A percentile compares a stretch with the other conserved stretches of the same genome.
Evolutionary conservation across 257 asterid species (phyloP).

Genomic region (Verbascum thapsus): DNA sequence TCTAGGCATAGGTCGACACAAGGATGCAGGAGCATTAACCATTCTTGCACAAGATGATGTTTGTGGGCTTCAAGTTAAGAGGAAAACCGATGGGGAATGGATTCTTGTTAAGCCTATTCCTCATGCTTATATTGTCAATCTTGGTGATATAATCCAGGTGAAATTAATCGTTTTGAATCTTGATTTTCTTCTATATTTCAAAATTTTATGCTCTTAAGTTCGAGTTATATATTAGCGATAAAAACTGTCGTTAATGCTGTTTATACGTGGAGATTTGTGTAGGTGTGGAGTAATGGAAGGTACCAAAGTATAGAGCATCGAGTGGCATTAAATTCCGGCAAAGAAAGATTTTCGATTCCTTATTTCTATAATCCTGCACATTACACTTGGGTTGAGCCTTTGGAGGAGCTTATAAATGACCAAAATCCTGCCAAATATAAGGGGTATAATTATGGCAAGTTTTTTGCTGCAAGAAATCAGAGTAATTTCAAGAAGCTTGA

Average conservation of each 20-base stretch:
- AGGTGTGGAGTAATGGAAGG: constrained; percentile 32
- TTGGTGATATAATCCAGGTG: constrained; percentile 28
- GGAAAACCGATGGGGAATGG: constrained; percentile 29
- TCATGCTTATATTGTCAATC: constrained; percentile 21
- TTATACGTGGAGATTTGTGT: too few species aligned
- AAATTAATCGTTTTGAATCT: too few species aligned
- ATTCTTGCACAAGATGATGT: constrained; percentile 32
- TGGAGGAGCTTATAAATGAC: constrained; percentile 27
- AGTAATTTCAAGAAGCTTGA: constrained; percentile 39
- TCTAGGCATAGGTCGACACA: constrained; percentile 14
- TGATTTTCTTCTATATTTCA: too few species aligned
- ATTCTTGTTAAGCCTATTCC: constrained; percentile 23
- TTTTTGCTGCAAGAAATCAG: constrained; percentile 16
- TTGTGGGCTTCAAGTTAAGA: constrained; percentile 25
- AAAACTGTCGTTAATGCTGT: too few species aligned
- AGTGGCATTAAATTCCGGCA: constrained; percentile 27
- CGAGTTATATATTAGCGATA: too few species aligned
- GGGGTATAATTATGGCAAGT: constrained; percentile 37
- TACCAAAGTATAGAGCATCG: constrained; percentile 29
- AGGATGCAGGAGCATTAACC: constrained; percentile 3
- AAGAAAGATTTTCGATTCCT: constrained; percentile 36
- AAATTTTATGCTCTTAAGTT: too few species aligned
- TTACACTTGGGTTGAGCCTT: constrained; percentile 32
- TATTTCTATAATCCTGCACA: constrained; percentile 36
- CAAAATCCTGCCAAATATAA: constrained; percentile 27